These are phyloP conservation scores for Bretziella fagacearum DNA, from an alignment of 2,329 filamentous ascomycete species.

Conservation along the genomic window DNA sequence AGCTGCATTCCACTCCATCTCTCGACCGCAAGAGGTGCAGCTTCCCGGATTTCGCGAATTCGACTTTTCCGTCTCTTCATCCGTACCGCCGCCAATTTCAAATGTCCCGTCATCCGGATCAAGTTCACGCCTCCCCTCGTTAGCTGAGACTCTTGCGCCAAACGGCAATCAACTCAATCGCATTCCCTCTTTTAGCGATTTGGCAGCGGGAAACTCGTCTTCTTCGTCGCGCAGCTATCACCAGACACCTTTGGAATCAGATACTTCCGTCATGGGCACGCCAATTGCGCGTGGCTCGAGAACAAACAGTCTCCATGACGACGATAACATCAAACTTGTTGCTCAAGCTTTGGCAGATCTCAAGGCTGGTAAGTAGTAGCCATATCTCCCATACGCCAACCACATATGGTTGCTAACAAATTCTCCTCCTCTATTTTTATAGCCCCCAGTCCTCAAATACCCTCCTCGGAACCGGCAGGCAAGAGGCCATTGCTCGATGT, in stretches of 20 bases:
- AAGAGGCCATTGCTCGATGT: slow-evolving; percentile 67
- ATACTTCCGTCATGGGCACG: slow-evolving; percentile 13
- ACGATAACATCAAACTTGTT: slow-evolving; percentile 13
- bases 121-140: slow-evolving; percentile 7
- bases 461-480: slow-evolving; percentile 6
- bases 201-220: slow-evolving; percentile 5
- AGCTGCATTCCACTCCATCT: background rate
- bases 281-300: slow-evolving; percentile 11
- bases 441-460: slow-evolving; percentile 12
- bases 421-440: background rate
- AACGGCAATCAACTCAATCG: slow-evolving; percentile 5
- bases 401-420: background rate
- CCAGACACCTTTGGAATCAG: slow-evolving; percentile 13
- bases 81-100: background rate
- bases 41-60: slow-evolving; percentile 12
- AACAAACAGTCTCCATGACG: slow-evolving; percentile 13
- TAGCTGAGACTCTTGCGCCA: slow-evolving; percentile 7
- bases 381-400: no score
- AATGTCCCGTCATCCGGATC: slow-evolving; percentile 2
- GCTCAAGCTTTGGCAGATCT: slow-evolving; percentile 14
- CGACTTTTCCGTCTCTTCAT: slow-evolving; percentile 1
- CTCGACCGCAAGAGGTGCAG: slow-evolving; percentile 3
- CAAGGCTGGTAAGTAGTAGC: slow-evolving; percentile 11
- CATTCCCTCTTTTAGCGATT: slow-evolving; percentile 9
- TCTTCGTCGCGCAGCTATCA: slow-evolving; percentile 11